phyloP scores from a whole-genome alignment of 306 rosid genomes.

The Quercus bicolor region DNA sequence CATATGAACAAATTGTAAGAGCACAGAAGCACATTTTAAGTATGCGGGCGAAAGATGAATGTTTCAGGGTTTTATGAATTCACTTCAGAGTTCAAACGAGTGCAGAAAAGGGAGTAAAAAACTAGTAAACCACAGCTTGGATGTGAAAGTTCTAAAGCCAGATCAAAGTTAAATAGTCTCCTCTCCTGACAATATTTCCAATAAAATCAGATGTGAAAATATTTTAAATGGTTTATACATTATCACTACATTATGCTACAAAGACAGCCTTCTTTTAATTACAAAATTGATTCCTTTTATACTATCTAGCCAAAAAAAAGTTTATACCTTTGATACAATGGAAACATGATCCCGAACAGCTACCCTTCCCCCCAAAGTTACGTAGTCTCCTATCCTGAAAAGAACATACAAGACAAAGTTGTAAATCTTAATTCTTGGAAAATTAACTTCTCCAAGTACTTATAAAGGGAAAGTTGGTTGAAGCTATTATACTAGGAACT shows the following conservation, averaged over 20 bases:
- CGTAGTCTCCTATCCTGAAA: conserved; percentile 79
- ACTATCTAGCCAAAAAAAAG: conserved; percentile 12
- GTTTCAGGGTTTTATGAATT: background rate
- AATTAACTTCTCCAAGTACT: conserved; percentile 18
- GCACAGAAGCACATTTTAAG: background rate
- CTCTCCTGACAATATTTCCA: background rate
- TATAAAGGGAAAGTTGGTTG: conserved; percentile 9
- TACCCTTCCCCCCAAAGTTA: conserved; percentile 89
- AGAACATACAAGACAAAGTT: conserved; percentile 13
- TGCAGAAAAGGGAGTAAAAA: background rate
- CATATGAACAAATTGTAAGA: background rate
- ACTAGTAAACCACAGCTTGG: background rate
- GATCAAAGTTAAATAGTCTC: background rate
- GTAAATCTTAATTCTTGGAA: background rate
- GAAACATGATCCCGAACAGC: conserved; percentile 88
- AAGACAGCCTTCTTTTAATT: conserved; percentile 13
- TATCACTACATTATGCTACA: background rate
- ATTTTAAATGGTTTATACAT: background rate
- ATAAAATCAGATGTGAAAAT: background rate
- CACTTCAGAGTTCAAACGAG: background rate
- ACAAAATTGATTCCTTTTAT: conserved; percentile 52
- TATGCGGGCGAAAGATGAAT: background rate
- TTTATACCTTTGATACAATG: conserved; percentile 63
- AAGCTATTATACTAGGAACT: conserved; percentile 2
- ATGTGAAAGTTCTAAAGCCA: background rate